Evolutionary conservation across 1,139 yeast species (phyloP), one percentile per base, ranked within the genome.

Genomic region (Saccharomyces uvarum): DNA sequence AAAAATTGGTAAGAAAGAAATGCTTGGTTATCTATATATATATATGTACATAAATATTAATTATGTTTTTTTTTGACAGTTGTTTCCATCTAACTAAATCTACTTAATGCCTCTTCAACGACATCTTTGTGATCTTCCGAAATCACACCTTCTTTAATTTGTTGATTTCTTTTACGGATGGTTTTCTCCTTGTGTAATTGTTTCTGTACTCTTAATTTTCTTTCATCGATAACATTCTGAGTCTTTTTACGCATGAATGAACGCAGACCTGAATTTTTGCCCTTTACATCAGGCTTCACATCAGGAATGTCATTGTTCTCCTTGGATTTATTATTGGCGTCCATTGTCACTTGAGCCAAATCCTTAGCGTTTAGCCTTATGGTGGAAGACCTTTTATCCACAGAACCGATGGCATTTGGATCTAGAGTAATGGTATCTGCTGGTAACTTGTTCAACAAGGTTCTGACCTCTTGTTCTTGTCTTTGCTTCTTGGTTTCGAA

Each of bases 351-450:
- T 56, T 78, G 82, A 29, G 76, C 76, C 41, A 81, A 69, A 52
- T 83, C 84, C 33, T 81, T 80, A 0, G 89, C 84, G 53, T 81
- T 80, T 65, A 86, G 74, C 63, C 97, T 79, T 54, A 80, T 75
- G 47, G 77, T 73, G 33, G 80, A 77, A 4, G 93, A 85, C 57
- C 86, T 77, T 61, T 80, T 80, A 65, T 90, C 93, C 28, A 93
- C 90, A 13, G 84, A 80, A 63, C 99, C 99, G 63, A 95, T 86
- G 54, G 80, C 82, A 65, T 79, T 81, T 57, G 99, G 99, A 75
- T 93, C 97, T 65, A 93, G 76, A 1, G 96, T 77, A 59, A 95
- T 93, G 74, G 96, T 85, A 69, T 91, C 98, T 3, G 98, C 95
- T 61, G 88, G 84, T 61, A 95, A 77, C 73, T 95, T 95, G 73